These are phyloP conservation scores for Myochromella boudieri DNA, from an alignment of 768 basidiomycete genomes.

Conservation along the genomic window DNA sequence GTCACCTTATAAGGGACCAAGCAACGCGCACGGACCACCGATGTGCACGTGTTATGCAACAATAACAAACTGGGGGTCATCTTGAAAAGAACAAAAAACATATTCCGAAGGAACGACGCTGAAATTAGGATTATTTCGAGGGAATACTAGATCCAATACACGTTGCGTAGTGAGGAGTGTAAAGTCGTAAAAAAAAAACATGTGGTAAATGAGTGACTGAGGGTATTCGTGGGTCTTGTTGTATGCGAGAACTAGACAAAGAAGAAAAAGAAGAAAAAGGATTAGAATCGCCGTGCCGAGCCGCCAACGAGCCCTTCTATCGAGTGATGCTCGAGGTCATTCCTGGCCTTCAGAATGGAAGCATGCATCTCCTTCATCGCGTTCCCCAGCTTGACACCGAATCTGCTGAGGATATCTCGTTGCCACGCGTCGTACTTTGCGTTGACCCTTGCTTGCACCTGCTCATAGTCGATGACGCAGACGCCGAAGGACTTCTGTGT, in stretches of 20 bases:
- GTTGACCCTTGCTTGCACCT: constrained; percentile 95
- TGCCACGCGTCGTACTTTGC: constrained; percentile 99
- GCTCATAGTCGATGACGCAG: constrained; percentile 95
- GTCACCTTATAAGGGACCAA: constrained; percentile 37
- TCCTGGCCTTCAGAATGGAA: constrained; percentile 86
- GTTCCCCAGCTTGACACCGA: constrained; percentile 89
- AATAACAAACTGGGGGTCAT: not conserved
- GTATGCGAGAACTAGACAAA: not conserved
- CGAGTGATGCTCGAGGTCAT: constrained; percentile 94
- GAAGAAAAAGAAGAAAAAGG: constrained; percentile 4
- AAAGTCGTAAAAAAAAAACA: constrained; percentile 7
- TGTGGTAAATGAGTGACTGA: constrained; percentile 16
- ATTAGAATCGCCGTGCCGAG: constrained; percentile 48
- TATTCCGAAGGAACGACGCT: too few relatives aligned
- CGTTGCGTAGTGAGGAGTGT: constrained; percentile 4
- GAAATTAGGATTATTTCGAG: constrained; percentile 10
- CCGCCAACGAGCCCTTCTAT: constrained; percentile 85
- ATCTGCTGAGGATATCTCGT: constrained; percentile 87
- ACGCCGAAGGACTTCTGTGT: constrained; percentile 91
- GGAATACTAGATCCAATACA: constrained; percentile 16
- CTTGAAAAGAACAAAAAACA: too few relatives aligned
- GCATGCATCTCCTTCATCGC: constrained; percentile 99
- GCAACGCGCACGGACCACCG: constrained; percentile 52
- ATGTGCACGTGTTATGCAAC: constrained; percentile 10
- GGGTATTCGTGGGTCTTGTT: constrained; percentile 12